These are phyloP conservation scores for Colletotrichum gigasporum DNA, from an alignment of 2,329 filamentous ascomycete species.

Conservation along the genomic window DNA sequence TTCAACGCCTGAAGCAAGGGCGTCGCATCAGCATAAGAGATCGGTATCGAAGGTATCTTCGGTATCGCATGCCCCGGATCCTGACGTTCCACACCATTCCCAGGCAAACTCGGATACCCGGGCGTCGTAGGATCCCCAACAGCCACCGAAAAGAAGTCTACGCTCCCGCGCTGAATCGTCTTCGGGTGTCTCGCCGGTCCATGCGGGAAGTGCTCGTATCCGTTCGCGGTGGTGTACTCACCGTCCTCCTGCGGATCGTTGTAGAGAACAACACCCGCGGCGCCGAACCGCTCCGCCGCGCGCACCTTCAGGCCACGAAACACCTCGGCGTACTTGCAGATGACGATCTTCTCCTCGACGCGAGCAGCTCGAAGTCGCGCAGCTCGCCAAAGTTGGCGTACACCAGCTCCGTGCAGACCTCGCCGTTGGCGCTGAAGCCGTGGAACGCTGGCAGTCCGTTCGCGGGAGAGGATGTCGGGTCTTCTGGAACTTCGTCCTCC, in stretches of 20 bases:
- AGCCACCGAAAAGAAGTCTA: slow-evolving; percentile 66
- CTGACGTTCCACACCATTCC: slow-evolving; percentile 62
- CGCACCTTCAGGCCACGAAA: slow-evolving; percentile 80
- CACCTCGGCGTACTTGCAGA: slow-evolving; percentile 74
- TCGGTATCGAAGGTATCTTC: no score
- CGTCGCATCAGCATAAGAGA: no score
- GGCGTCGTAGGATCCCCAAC: slow-evolving; percentile 74
- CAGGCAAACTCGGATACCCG: slow-evolving; percentile 77
- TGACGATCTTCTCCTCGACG: slow-evolving; percentile 74
- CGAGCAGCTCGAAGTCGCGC: slow-evolving; percentile 72
- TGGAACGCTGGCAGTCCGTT: slow-evolving; percentile 77
- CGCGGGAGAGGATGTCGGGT: slow-evolving; percentile 66
- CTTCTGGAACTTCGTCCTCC: no score
- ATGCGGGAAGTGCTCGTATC: slow-evolving; percentile 71
- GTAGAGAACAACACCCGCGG: slow-evolving; percentile 75
- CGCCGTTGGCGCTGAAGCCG: slow-evolving; percentile 76
- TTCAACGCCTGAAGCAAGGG: no score
- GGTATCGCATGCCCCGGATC: slow-evolving; percentile 65
- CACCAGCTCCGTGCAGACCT: slow-evolving; percentile 74
- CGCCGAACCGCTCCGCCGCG: slow-evolving; percentile 75
- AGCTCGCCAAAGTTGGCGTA: slow-evolving; percentile 78
- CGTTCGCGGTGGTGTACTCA: slow-evolving; percentile 71
- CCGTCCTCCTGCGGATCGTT: slow-evolving; percentile 78
- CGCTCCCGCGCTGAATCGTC: slow-evolving; percentile 76
- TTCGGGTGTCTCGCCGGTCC: slow-evolving; percentile 76